phyloP scores from a whole-genome alignment of 345 rosid genomes.

The Gossypium bickii region DNA sequence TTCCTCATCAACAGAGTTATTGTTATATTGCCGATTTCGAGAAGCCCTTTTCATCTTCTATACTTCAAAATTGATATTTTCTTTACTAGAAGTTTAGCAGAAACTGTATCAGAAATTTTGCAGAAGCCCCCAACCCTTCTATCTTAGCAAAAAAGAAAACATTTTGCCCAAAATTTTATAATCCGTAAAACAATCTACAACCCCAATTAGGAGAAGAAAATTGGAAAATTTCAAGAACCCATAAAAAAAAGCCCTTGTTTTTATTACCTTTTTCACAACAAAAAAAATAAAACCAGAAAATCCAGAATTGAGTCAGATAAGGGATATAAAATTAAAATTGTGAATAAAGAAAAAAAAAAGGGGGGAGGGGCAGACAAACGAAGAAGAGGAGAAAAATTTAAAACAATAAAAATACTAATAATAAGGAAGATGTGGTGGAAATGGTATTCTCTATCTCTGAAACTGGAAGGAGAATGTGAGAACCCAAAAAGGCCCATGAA shows the following conservation, averaged over 20 bases:
- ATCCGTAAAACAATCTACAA: neutral
- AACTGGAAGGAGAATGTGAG: conserved; percentile 16
- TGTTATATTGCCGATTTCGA: conserved; percentile 7
- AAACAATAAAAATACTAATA: neutral
- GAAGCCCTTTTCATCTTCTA: conserved; percentile 28
- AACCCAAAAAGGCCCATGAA: conserved; percentile 31
- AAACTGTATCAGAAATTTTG: neutral
- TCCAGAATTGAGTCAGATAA: conserved; percentile 7
- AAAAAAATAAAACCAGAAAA: neutral
- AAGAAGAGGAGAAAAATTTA: conserved; percentile 5
- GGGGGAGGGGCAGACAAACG: neutral
- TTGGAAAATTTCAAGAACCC: conserved; percentile 10
- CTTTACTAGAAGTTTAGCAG: neutral
- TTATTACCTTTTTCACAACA: neutral
- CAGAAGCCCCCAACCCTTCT: neutral
- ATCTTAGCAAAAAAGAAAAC: neutral
- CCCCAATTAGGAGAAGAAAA: neutral
- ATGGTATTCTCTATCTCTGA: conserved; percentile 13
- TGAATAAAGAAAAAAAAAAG: neutral
- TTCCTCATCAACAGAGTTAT: conserved; percentile 18
- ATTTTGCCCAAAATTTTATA: neutral
- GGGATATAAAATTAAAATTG: neutral
- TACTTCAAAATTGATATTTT: conserved; percentile 13
- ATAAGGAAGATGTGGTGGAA: neutral
- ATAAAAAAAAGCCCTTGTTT: neutral